Evolutionary conservation across 1,284 basidiomycete species (phyloP).

Genomic region (Pterulicium gracile): DNA sequence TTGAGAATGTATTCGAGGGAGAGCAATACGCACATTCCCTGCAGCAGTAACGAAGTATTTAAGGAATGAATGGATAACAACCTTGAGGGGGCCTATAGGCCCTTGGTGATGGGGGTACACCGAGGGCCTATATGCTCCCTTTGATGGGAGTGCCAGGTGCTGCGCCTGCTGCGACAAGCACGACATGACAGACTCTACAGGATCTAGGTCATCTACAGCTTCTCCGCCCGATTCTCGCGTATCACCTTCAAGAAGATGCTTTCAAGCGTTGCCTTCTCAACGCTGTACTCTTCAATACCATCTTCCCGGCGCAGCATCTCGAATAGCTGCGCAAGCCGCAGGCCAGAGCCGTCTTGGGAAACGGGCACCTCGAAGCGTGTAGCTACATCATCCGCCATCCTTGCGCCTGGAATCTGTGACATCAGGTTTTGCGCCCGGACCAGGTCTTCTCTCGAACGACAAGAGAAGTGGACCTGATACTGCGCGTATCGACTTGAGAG

Average conservation of each 20-base stretch:
- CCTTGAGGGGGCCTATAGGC: no score
- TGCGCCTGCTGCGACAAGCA: no score
- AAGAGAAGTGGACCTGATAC: slow-evolving; percentile 73
- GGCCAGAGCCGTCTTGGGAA: slow-evolving; percentile 10
- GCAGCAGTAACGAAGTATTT: no score
- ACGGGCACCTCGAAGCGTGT: slow-evolving; percentile 72
- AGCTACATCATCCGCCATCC: slow-evolving; percentile 66
- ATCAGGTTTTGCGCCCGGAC: slow-evolving; percentile 47
- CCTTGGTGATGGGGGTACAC: no score
- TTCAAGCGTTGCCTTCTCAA: slow-evolving; percentile 48
- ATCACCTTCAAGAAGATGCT: slow-evolving; percentile 17
- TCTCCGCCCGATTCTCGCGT: slow-evolving; percentile 22
- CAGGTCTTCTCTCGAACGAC: slow-evolving; percentile 50
- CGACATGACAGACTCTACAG: no score
- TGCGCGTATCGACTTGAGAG: slow-evolving; percentile 59
- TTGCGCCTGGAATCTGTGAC: slow-evolving; percentile 48
- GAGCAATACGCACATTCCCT: no score
- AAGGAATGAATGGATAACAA: no score
- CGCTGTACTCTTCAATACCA: slow-evolving; percentile 53
- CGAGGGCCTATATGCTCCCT: no score
- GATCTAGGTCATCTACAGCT: no score
- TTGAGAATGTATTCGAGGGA: no score
- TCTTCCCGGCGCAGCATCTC: slow-evolving; percentile 36
- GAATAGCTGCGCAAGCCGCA: slow-evolving; percentile 50
- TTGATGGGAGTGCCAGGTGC: no score